phyloP scores from a whole-genome alignment of 257 asterid species.

The Solanum pinnatisectum region DNA sequence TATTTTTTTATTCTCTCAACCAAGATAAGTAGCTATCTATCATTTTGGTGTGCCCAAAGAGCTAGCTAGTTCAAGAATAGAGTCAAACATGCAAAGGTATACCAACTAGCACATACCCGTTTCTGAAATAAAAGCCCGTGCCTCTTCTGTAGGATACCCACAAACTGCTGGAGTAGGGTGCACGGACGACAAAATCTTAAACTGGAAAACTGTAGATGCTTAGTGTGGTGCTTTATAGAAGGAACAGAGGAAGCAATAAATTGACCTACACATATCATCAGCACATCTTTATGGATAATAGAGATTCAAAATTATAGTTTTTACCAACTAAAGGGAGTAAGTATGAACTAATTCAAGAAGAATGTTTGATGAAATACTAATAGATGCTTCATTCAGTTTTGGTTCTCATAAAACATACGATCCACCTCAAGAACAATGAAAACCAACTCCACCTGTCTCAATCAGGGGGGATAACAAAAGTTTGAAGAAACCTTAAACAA shows the following conservation, averaged over 20 bases:
- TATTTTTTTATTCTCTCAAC: background rate
- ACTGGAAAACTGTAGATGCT: conserved; percentile 36
- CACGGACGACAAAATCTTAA: conserved; percentile 69
- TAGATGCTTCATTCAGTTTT: background rate
- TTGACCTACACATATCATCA: background rate
- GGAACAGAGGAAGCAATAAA: background rate
- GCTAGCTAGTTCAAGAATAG: background rate
- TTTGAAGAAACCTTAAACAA: conserved; percentile 49
- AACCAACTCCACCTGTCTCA: background rate
- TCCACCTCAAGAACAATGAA: background rate
- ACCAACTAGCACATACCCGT: conserved; percentile 39
- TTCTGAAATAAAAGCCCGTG: conserved; percentile 64
- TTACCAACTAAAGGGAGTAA: background rate
- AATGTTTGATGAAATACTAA: background rate
- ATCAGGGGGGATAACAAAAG: background rate
- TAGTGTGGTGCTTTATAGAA: background rate
- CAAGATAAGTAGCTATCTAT: background rate
- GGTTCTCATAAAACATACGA: background rate
- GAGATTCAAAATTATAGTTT: background rate
- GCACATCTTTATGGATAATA: background rate
- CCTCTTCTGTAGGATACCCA: conserved; percentile 91
- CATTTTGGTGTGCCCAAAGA: background rate
- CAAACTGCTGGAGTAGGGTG: conserved; percentile 99
- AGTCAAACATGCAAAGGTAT: background rate
- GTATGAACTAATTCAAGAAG: background rate